A percentile compares a stretch with the other conserved stretches of the same genome.
phyloP scores from a whole-genome alignment of 495 filamentous ascomycete genomes.

The Letharia columbiana region DNA sequence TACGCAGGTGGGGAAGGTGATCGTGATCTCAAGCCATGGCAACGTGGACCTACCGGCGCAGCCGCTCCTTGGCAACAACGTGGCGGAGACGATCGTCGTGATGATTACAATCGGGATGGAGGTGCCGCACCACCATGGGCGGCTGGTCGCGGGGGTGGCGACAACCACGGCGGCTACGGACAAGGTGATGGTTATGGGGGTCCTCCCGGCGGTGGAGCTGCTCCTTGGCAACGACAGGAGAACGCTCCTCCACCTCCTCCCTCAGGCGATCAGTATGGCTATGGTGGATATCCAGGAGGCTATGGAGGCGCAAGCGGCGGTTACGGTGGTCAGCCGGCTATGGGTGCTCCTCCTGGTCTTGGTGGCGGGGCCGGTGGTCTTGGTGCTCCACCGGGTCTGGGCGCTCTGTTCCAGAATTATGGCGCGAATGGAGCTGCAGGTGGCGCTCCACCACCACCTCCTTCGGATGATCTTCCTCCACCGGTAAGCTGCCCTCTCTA shows the following conservation, averaged over 20 bases:
- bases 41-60: constrained; percentile 78
- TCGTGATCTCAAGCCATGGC: constrained; percentile 73
- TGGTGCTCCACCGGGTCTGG: constrained; percentile 57
- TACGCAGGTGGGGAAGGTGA: constrained; percentile 39
- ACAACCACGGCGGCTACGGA: constrained; percentile 47
- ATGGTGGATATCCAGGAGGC: constrained; percentile 39
- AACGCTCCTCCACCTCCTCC: constrained; percentile 42
- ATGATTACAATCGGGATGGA: constrained; percentile 44
- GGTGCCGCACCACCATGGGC: constrained; percentile 48
- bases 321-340: constrained; percentile 39
- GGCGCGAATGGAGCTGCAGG: constrained; percentile 36
- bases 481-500: constrained; percentile 35
- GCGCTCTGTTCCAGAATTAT: constrained; percentile 60
- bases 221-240: constrained; percentile 61
- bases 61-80: constrained; percentile 68
- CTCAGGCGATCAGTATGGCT: constrained; percentile 38
- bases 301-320: constrained; percentile 23
- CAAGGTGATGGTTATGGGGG: constrained; percentile 32
- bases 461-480: constrained; percentile 57
- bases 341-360: constrained; percentile 58
- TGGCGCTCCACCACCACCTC: constrained; percentile 47
- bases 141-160: constrained; percentile 42
- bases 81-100: constrained; percentile 44
- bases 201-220: constrained; percentile 43
- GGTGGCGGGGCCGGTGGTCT: constrained; percentile 33